Conservation (phyloP, 495 filamentous ascomycete genomes). For the Aspergillus sparsus region DNA sequence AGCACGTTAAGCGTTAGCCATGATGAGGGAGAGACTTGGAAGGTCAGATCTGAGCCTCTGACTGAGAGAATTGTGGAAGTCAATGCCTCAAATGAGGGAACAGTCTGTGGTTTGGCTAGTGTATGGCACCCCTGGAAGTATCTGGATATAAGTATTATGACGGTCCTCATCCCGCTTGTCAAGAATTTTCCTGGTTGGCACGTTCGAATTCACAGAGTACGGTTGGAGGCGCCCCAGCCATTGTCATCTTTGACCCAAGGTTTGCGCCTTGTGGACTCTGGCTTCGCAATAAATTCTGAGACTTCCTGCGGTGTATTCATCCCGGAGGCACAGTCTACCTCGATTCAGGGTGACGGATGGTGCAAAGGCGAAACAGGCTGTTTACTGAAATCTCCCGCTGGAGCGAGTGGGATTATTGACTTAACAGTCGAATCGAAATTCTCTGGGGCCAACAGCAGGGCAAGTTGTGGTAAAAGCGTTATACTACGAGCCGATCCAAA, state of each 20-base stretch:
- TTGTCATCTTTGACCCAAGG: neutral
- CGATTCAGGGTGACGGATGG: neutral
- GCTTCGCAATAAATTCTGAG: slow-evolving; percentile 21
- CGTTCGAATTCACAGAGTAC: slow-evolving; percentile 17
- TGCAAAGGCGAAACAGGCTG: neutral
- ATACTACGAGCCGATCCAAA: slow-evolving; percentile 22
- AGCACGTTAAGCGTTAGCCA: slow-evolving; percentile 16
- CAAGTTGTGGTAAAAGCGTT: neutral
- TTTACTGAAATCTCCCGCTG: slow-evolving; percentile 15
- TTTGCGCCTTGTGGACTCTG: slow-evolving; percentile 20
- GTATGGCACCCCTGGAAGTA: slow-evolving; percentile 22
- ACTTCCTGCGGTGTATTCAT: slow-evolving; percentile 9
- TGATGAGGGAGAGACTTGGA: slow-evolving; percentile 20
- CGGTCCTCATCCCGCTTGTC: slow-evolving; percentile 14
- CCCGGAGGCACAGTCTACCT: neutral
- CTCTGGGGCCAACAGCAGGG: neutral
- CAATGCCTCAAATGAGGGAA: neutral
- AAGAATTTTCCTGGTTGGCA: slow-evolving; percentile 23
- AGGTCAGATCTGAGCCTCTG: neutral
- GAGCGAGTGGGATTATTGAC: slow-evolving; percentile 15
- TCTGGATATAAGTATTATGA: slow-evolving; percentile 15
- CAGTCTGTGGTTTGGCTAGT: slow-evolving; percentile 8
- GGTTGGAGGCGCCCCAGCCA: neutral
- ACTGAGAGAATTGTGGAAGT: slow-evolving; percentile 5
- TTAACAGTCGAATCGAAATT: neutral